Evolutionary conservation across 2,329 filamentous ascomycete genomes (phyloP).

Genomic region (Pseudogymnoascus destructans): DNA sequence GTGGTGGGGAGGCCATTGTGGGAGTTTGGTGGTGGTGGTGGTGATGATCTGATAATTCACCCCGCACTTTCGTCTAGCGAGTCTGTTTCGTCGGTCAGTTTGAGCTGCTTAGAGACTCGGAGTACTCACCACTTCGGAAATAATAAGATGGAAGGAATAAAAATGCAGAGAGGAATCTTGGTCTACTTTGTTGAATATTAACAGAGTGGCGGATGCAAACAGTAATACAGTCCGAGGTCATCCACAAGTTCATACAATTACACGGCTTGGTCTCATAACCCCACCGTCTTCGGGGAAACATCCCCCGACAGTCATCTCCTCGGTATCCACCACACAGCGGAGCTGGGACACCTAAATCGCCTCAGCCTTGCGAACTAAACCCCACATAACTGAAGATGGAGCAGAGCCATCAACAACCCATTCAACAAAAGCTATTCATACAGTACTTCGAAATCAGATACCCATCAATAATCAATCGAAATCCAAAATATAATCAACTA

Average conservation of each 20-base stretch:
- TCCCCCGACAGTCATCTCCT: not conserved
- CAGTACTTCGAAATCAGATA: not conserved
- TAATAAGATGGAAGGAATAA: not conserved
- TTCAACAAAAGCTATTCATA: not conserved
- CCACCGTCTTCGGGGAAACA: slow-evolving; percentile 2
- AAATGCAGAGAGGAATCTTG: not conserved
- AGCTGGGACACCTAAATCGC: not conserved
- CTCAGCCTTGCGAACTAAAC: slow-evolving; percentile 3
- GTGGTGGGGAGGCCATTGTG: slow-evolving; percentile 21
- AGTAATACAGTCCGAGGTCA: not conserved
- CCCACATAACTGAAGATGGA: slow-evolving; percentile 1
- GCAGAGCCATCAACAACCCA: not conserved
- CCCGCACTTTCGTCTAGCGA: not conserved
- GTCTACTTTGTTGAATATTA: not conserved
- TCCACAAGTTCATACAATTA: not conserved
- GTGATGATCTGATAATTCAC: not conserved
- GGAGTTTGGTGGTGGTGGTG: not conserved
- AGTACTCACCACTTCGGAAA: not conserved
- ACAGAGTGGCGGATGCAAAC: not conserved
- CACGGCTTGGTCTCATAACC: not conserved
- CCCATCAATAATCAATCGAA: not conserved
- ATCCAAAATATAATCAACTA: not conserved
- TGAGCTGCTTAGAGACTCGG: not conserved
- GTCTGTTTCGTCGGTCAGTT: not conserved
- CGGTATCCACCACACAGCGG: not conserved